Evolutionary conservation across 1,139 yeast genomes (phyloP).

Genomic region (Geotrichum citri-aurantii): DNA sequence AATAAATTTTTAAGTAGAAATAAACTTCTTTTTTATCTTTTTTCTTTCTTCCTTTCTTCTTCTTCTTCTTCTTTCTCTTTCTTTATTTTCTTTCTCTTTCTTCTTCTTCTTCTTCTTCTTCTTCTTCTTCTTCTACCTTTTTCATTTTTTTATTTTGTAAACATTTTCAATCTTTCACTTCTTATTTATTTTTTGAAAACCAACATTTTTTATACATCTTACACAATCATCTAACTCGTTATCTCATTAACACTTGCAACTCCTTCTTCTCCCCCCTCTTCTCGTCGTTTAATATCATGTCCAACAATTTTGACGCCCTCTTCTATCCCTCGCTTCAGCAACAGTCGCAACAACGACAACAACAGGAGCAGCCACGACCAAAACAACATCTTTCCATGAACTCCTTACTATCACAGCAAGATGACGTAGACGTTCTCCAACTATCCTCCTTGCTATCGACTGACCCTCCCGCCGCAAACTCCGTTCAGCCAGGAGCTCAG

Average conservation of each 20-base stretch:
- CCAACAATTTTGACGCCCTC: neutral
- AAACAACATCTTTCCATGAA: slow-evolving; percentile 1
- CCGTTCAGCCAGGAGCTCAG: neutral
- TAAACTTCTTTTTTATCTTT: neutral
- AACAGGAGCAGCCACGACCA: neutral
- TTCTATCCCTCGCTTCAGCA: neutral
- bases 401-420: slow-evolving; percentile 3
- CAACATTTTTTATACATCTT: too few relatives aligned
- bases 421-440: neutral
- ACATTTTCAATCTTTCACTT: neutral
- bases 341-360: neutral
- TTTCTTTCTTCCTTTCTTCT: neutral
- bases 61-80: neutral
- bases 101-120: neutral
- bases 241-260: neutral
- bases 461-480: neutral
- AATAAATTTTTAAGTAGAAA: neutral
- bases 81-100: neutral
- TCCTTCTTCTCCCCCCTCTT: neutral
- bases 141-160: neutral
- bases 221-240: too few relatives aligned
- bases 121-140: neutral
- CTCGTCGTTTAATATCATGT: neutral
- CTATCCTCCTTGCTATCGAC: neutral
- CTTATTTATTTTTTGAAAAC: neutral